Base-by-base conservation (phyloP, 108 stramenopile genomes). In the Schizochytrium sp. region DNA sequence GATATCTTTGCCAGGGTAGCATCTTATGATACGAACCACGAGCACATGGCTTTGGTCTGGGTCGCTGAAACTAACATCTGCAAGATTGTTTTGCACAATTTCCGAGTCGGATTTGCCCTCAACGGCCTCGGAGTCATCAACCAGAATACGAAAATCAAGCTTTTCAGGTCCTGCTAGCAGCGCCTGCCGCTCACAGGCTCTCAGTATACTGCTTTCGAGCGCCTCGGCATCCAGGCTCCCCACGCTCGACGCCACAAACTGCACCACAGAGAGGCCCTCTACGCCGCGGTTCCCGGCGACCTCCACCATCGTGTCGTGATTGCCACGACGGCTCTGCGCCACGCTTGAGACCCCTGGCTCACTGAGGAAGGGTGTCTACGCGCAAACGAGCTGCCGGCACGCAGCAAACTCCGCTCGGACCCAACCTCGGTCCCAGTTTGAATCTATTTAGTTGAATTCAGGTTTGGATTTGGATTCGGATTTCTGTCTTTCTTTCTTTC, bases 141-240 rank as follows among this genome's bases (percentile, higher is more conserved):
- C 40, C 64, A 69, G 12, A 44, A 69, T 7, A 38, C 44, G 40
- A 69, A 13, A 69, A 3, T 69, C 28, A 44, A 69, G 64, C 28
- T 44, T 69, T 15, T 44, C 64, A 12, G 64, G 64, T 3, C 15
- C 64, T 7, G 64, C 64, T 7, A 69, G 28, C 42, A 69, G 64
- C 44, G 64, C 64, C 64, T 69, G 64, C 42, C 64, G 64, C 64
- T 69, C 64, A 44, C 64, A 69, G 0, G 64, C 64, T 7, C 64
- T 38, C 0, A 1, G 10, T 8, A 69, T 44, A 44, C 64, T 69
- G 0, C 42, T 44, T 44, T 69, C 12, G 28, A 69, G 64, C 19
- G 64, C 64, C 28, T 69, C 64, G 64, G 64, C 64, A 44, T 69
- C 64, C 42, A 69, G 64, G 2, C 15, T 13, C 0, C 64, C 64